A percentile compares a stretch with the other conserved stretches of the same genome.
phyloP scores from a whole-genome alignment of 768 basidiomycete genomes.

The Serendipita vermifera region DNA sequence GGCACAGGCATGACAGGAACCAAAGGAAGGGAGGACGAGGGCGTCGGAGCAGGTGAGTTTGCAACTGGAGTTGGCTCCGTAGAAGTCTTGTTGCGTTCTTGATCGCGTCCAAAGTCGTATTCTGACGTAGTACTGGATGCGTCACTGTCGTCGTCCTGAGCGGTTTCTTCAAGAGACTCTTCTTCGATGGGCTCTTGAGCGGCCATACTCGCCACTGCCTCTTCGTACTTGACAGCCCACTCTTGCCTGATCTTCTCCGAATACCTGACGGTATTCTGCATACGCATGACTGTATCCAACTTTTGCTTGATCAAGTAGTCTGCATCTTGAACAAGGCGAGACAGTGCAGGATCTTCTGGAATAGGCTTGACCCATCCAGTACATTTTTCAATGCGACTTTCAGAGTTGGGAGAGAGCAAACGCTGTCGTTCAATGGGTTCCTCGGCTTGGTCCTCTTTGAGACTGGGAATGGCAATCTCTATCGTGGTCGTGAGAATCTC shows the following conservation, averaged over 20 bases:
- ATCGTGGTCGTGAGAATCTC: conserved; percentile 69
- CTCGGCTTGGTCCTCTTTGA: conserved; percentile 83
- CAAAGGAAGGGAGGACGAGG: conserved; percentile 23
- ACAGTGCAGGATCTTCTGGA: conserved; percentile 74
- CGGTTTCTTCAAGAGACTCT: conserved; percentile 16
- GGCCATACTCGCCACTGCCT: conserved; percentile 39
- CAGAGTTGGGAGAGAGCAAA: conserved; percentile 77
- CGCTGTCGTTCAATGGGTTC: conserved; percentile 89
- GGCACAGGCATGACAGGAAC: conserved; percentile 6
- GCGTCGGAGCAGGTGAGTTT: conserved; percentile 27
- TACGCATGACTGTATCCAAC: conserved; percentile 83
- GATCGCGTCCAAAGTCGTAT: conserved; percentile 40
- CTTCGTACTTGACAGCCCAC: conserved; percentile 83
- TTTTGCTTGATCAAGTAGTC: conserved; percentile 87
- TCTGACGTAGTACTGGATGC: conserved; percentile 55
- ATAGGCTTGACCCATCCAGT: conserved; percentile 77
- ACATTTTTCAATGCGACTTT: conserved; percentile 71
- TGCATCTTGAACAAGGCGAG: conserved; percentile 72
- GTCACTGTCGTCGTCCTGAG: conserved; percentile 21
- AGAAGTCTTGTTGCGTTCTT: conserved; percentile 23
- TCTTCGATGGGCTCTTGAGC: conserved; percentile 16
- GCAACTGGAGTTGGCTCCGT: conserved; percentile 59
- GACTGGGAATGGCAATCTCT: conserved; percentile 73
- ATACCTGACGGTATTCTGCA: conserved; percentile 95
- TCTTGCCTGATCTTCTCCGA: conserved; percentile 94